Evolutionary conservation across 1,284 basidiomycete species (phyloP), one percentile per base, ranked within the genome.

Genomic region (Retiboletus flavoniger): DNA sequence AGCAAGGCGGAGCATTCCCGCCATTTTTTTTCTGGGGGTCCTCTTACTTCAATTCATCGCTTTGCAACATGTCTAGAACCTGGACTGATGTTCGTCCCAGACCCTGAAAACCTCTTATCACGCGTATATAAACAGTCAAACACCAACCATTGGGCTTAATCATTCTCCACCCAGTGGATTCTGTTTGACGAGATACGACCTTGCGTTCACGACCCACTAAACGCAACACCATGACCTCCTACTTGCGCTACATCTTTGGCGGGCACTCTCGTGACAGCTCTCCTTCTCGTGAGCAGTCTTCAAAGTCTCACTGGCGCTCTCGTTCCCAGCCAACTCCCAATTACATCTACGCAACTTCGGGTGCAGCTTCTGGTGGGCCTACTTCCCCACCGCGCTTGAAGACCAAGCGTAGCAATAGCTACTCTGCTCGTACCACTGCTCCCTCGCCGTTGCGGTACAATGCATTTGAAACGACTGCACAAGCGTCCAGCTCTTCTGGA

Each of bases 351-450:
- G 57, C 61, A 1, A 14, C 56, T 9, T 45, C 70, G 1, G 36
- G 64, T 19, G 16, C 63, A 39, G 8, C 56, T 13, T 57, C 60
- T 52, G 53, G 44, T 28, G 66, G 54, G 17, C 57, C 67, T 2
- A 54, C 62, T 4, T 66, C 67, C n/a, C 65, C 60, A 28, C 63
- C 69, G 2, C 66, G 63, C 9, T 55, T 72, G 48, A 69, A 72
- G 57, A 69, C 70, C 19, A 69, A 69, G 39, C 69, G 67, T 34
- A 69, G 70, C 59, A 69, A 69, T 48, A 69, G 67, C 47, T 69
- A 72, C 50, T 67, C 63, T 47, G 70, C 70, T 8, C 64, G 63
- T 16, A 55, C 67, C 21, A 60, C 60, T 13, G 44, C 56, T 32
- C 70, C 67, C 13, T 69, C 67, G 1, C 70, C 67, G 14, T 45